Evolutionary conservation across 176 grass and related monocot species (phyloP), one percentile per base, ranked within the genome.

Genomic region (Oryza australiensis): DNA sequence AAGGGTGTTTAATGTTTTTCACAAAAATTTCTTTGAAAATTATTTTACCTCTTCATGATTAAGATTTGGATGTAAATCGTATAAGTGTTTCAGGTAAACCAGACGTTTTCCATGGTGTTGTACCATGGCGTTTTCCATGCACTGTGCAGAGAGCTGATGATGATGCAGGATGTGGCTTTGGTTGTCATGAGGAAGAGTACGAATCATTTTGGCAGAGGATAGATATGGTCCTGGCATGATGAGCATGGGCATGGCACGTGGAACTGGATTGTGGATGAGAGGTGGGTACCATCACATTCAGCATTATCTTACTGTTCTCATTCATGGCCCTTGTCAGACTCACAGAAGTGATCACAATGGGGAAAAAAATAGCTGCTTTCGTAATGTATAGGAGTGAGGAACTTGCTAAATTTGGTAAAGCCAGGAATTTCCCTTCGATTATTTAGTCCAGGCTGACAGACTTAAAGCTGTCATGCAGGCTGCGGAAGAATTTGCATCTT

Each of bases 391-490:
- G 51, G 18, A 57, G 51, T 8, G 20, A 7, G 51, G 20, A 57
- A 1, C 48, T 51, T 4, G 28, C 38, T 76, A 20, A n/a, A 59
- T 66, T 16, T 62, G 27, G 66, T 63, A 51, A 51, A 5, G 15
- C 15, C 48, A 49, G 12, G 24, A 67, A 62, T 26, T 12, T 67
- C 35, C 35, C 15, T 88, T 46, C 8, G 14, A 74, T 73, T 59
- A 28, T 70, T 9, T 59, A 57, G n/a, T 86, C 15, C 75, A 91
- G 93, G 88, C 90, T 35, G 91, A 97, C 55, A 77, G 87, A 32
- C 79, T 98, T 13, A 94, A 90, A 68, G 57, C 88, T 75, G 86
- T 91, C 65, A 98, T 98, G 95, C 26, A 93, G 62, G 88, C 95
- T 15, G 88, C 87, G 29, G 95, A 90, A 26, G 95, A 95, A 70